Base-by-base conservation (phyloP, 2,329 filamentous ascomycete species). In the Malbranchea zuffiana region DNA sequence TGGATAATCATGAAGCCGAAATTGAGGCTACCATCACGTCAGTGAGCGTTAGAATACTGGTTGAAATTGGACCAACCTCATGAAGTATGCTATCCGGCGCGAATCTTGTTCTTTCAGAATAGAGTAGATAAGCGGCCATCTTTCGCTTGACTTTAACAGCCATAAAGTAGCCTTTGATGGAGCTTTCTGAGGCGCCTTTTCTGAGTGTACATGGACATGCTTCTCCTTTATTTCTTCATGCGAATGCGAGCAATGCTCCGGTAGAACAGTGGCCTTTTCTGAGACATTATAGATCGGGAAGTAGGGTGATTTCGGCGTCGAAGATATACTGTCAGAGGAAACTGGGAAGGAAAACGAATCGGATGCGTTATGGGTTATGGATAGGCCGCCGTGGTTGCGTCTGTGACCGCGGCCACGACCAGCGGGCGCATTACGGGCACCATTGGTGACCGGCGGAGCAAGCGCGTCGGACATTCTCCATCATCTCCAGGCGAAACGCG, bases 1-100 rank as follows among this genome's bases (percentile, higher is more conserved):
- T 98, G 90, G 1, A 98, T 76, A 21, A 82, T 65, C 90, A 98
- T 98, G 59, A 98, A 98, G 5, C 69, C 71, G 49, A 98, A 86
- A 55, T 98, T 98, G 38, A 98, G 72, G 44, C 85, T 93, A 53
- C 54, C 41, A 58, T 52, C 39, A 4, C 6, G 29, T 28, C 19
- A 24, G 26, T 18, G 27, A n/a, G n/a, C n/a, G n/a, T n/a, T n/a
- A n/a, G 10, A 15, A 17, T 12, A 12, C 8, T 27, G 4, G 11
- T 33, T 33, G 18, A 18, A 27, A 19, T 16, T 26, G n/a, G 16
- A 56, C 78, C 53, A 67, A 92, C 82, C 71, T 74, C 76, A 94
- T 94, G 50, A 96, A 98, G 61, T 98, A 98, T 48, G 94, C 92
- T 45, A 98, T 96, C 29, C 88, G 76, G 41, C 90, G 74, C 11